Percentiles rank a stretch among this genome's conserved stretches.
phyloP scores from a whole-genome alignment of 352 stramenopile species.

The Phytophthora syringae region DNA sequence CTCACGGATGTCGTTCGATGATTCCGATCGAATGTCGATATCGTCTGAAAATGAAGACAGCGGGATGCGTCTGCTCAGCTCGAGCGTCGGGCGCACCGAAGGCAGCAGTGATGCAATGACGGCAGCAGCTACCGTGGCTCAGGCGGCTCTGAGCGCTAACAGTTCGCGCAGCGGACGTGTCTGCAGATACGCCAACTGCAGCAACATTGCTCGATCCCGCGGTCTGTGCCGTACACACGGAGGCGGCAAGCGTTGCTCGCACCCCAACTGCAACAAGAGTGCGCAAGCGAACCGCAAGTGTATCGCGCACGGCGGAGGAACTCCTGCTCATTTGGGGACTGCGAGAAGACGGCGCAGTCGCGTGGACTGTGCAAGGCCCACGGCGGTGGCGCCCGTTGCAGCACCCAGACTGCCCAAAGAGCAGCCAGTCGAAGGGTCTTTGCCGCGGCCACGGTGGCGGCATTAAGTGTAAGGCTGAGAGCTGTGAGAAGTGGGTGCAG shows the following conservation, averaged over 20 bases:
- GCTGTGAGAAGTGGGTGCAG: slow-evolving; percentile 90
- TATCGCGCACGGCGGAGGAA: slow-evolving; percentile 86
- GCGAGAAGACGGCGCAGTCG: slow-evolving; percentile 89
- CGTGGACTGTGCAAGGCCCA: slow-evolving; percentile 86
- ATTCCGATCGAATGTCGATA: slow-evolving; percentile 61
- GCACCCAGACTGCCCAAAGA: slow-evolving; percentile 87
- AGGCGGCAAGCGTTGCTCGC: slow-evolving; percentile 81
- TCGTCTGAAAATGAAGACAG: slow-evolving; percentile 78
- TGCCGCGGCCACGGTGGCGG: slow-evolving; percentile 84
- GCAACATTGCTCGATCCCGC: slow-evolving; percentile 84
- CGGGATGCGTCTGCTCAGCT: slow-evolving; percentile 75
- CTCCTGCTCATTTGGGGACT: slow-evolving; percentile 87
- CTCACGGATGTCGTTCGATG: slow-evolving; percentile 73
- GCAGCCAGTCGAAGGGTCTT: slow-evolving; percentile 82
- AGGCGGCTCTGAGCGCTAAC: slow-evolving; percentile 29
- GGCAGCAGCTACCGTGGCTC: slow-evolving; percentile 24
- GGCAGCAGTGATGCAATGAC: slow-evolving; percentile 45
- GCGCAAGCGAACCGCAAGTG: slow-evolving; percentile 91
- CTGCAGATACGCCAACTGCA: slow-evolving; percentile 84
- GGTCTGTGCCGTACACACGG: slow-evolving; percentile 80
- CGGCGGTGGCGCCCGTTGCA: slow-evolving; percentile 81
- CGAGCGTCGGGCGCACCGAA: slow-evolving; percentile 61
- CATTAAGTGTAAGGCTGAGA: slow-evolving; percentile 88
- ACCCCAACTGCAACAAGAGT: slow-evolving; percentile 87
- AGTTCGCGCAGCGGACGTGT: slow-evolving; percentile 69